phyloP scores from a whole-genome alignment of 176 grass and related monocot genomes.

The Thalia dealbata region DNA sequence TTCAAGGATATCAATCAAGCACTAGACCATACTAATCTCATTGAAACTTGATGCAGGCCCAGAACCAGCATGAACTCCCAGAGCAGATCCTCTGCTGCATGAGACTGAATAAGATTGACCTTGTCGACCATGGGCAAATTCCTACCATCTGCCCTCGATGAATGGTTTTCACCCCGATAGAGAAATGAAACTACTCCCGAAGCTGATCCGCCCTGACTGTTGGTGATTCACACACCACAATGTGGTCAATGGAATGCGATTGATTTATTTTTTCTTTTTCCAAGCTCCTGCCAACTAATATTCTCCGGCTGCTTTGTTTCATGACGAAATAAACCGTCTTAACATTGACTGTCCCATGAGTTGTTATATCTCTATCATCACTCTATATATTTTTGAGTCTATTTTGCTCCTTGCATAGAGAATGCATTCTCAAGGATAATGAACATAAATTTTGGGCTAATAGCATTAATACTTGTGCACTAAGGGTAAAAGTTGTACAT shows the following conservation, averaged over 20 bases:
- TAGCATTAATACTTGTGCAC: too few relatives aligned
- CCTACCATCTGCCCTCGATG: slow-evolving; percentile 48
- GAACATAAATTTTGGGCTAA: too few relatives aligned
- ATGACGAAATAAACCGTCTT: neutral
- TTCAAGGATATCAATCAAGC: too few relatives aligned
- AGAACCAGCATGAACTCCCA: slow-evolving; percentile 84
- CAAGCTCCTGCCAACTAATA: neutral
- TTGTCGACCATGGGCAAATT: slow-evolving; percentile 60
- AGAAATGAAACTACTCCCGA: neutral
- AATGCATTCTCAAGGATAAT: too few relatives aligned
- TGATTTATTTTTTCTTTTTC: neutral
- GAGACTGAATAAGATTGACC: slow-evolving; percentile 94
- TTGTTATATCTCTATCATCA: too few relatives aligned
- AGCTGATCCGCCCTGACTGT: neutral
- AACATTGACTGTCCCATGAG: too few relatives aligned
- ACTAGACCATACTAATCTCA: neutral
- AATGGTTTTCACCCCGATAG: too few relatives aligned
- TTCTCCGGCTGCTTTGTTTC: neutral
- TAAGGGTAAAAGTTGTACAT: too few relatives aligned
- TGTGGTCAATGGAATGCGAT: neutral
- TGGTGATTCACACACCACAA: neutral
- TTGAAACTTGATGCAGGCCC: slow-evolving; percentile 42
- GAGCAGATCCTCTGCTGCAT: slow-evolving; percentile 86
- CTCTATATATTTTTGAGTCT: too few relatives aligned
- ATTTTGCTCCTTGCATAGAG: too few relatives aligned